These are phyloP conservation scores for Multifurca ochricompacta DNA, from an alignment of 768 basidiomycete species.

Conservation along the genomic window DNA sequence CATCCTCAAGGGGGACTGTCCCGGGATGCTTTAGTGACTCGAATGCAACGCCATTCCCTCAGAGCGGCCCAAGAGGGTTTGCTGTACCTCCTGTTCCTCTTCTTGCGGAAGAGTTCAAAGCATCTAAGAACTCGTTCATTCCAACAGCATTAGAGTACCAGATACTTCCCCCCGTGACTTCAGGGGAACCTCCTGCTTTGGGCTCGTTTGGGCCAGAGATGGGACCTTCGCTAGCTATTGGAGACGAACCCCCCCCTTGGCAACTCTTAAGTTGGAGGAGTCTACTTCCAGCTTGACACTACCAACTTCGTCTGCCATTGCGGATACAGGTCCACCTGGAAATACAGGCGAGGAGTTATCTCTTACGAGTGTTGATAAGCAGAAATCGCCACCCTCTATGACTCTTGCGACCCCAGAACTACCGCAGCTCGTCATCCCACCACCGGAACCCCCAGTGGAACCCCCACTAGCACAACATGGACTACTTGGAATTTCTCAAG, in stretches of 20 bases:
- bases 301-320: background rate
- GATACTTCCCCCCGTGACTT: background rate
- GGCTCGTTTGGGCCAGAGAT: background rate
- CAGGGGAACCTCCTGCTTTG: background rate
- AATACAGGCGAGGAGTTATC: background rate
- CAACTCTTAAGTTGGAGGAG: background rate
- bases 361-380: background rate
- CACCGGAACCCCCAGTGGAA: background rate
- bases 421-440: slow-evolving; percentile 1
- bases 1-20: background rate
- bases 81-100: background rate
- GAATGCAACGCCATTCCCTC: background rate
- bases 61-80: background rate
- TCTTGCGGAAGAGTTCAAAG: background rate
- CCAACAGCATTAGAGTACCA: background rate
- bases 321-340: background rate
- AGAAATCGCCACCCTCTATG: background rate
- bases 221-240: background rate
- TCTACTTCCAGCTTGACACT: background rate
- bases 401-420: background rate
- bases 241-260: background rate
- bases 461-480: background rate
- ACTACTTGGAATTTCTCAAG: background rate
- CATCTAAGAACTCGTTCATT: background rate
- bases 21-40: background rate